These are phyloP conservation scores for Penicillium psychrosexuale DNA, from an alignment of 2,329 filamentous ascomycete genomes.

Conservation along the genomic window DNA sequence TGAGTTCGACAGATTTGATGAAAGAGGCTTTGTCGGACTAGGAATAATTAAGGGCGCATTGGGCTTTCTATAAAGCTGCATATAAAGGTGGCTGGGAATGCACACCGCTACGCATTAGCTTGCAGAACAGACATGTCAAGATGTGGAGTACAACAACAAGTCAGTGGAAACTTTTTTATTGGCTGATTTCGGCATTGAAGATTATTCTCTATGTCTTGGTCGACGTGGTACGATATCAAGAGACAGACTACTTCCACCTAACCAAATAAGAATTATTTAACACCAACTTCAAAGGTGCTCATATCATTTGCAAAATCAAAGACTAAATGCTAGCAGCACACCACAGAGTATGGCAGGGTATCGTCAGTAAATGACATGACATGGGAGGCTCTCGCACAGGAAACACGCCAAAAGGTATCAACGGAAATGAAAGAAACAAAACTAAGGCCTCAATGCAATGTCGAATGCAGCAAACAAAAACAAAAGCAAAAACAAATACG, in stretches of 20 bases:
- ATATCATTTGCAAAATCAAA: slow-evolving; percentile 7
- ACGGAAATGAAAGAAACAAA: slow-evolving; percentile 6
- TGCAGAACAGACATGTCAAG: background rate
- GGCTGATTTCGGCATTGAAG: background rate
- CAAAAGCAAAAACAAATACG: background rate
- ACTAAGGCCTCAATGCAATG: slow-evolving; percentile 2
- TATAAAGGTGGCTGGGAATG: background rate
- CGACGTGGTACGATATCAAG: background rate
- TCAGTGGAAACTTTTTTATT: background rate
- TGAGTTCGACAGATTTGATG: background rate
- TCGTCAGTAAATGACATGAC: slow-evolving; percentile 26
- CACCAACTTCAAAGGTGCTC: background rate
- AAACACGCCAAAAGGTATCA: slow-evolving; percentile 19
- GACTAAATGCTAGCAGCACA: slow-evolving; percentile 10
- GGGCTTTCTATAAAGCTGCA: background rate
- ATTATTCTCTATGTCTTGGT: background rate
- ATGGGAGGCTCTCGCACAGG: slow-evolving; percentile 13
- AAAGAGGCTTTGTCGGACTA: background rate
- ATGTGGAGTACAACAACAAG: background rate
- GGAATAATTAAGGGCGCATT: background rate
- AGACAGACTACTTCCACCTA: background rate
- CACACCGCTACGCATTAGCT: background rate
- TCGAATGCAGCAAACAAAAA: slow-evolving; percentile 1
- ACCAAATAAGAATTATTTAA: background rate
- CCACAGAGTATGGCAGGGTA: slow-evolving; percentile 24